Percentiles rank a stretch among this genome's conserved stretches.
Conservation (phyloP, 176 grass and related monocot genomes). For the Ananas comosus region DNA sequence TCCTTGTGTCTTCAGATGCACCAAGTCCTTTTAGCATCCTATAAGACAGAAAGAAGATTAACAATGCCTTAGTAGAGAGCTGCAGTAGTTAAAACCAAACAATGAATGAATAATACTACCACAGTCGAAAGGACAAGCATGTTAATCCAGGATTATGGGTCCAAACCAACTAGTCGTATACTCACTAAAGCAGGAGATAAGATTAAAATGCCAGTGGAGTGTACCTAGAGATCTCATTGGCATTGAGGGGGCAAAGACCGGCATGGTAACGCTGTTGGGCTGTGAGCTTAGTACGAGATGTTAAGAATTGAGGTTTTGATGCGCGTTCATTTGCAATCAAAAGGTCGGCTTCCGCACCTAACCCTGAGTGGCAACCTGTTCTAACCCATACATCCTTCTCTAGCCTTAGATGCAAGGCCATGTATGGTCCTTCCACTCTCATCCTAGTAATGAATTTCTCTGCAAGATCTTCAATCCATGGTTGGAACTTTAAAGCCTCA, state of each 20-base stretch:
- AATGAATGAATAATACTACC: background rate
- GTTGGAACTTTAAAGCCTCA: slow-evolving; percentile 29
- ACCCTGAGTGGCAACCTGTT: slow-evolving; percentile 33
- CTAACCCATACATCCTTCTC: slow-evolving; percentile 47
- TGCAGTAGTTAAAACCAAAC: background rate
- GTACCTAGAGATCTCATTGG: slow-evolving; percentile 27
- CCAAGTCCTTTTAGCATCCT: slow-evolving; percentile 36
- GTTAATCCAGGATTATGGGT: background rate
- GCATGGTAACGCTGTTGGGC: slow-evolving; percentile 19
- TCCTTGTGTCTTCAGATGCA: slow-evolving; percentile 15
- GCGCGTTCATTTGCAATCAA: slow-evolving; percentile 13
- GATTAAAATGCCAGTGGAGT: background rate
- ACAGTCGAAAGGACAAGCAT: background rate
- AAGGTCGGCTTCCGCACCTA: slow-evolving; percentile 13
- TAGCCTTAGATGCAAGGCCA: slow-evolving; percentile 35
- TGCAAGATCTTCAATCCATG: slow-evolving; percentile 27
- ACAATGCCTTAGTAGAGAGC: background rate
- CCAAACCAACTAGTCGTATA: background rate
- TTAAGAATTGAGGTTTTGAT: slow-evolving; percentile 24
- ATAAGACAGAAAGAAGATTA: background rate
- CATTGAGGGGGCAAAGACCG: slow-evolving; percentile 36
- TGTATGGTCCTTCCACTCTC: slow-evolving; percentile 27
- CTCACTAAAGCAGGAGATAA: background rate
- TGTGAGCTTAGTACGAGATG: slow-evolving; percentile 27
- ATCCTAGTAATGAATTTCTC: slow-evolving; percentile 25